Percentiles rank a stretch among this genome's conserved stretches.
Evolutionary conservation across 2,329 filamentous ascomycete genomes (phyloP).

Genomic region (Tympanopsis confertula): DNA sequence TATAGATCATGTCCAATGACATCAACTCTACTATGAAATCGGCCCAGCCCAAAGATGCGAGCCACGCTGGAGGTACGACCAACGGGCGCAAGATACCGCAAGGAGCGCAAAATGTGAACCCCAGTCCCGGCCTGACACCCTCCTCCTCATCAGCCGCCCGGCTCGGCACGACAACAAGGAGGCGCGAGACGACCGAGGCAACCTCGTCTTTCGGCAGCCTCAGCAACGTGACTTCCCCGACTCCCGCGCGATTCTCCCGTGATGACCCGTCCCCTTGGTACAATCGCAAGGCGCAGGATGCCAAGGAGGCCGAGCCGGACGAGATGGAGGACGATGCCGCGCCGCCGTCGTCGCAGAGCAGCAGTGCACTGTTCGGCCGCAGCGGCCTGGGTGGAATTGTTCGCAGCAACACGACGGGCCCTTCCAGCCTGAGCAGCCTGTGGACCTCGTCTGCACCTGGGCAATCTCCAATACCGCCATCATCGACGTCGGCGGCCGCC

Average conservation of each 20-base stretch:
- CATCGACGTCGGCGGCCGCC: slow-evolving; percentile 32
- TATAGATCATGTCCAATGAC: slow-evolving; percentile 67
- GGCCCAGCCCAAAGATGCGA: slow-evolving; percentile 56
- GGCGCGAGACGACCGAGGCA: slow-evolving; percentile 68
- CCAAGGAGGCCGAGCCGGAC: slow-evolving; percentile 39
- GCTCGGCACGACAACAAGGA: slow-evolving; percentile 65
- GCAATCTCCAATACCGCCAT: too few species aligned
- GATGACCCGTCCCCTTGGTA: slow-evolving; percentile 52
- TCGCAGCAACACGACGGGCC: slow-evolving; percentile 42
- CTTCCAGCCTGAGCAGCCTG: slow-evolving; percentile 26
- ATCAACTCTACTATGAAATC: slow-evolving; percentile 92
- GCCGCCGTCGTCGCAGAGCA: slow-evolving; percentile 14
- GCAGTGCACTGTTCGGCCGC: slow-evolving; percentile 17
- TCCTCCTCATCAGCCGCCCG: slow-evolving; percentile 63
- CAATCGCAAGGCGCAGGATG: slow-evolving; percentile 37
- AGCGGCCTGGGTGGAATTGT: slow-evolving; percentile 32
- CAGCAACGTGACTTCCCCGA: slow-evolving; percentile 47
- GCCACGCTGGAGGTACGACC: slow-evolving; percentile 38
- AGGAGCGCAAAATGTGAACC: too few species aligned
- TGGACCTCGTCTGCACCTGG: slow-evolving; percentile 31
- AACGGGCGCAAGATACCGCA: slow-evolving; percentile 76
- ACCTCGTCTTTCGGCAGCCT: slow-evolving; percentile 41
- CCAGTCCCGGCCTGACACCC: too few species aligned
- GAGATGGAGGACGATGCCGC: slow-evolving; percentile 34
- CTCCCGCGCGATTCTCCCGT: slow-evolving; percentile 43